Conservation (phyloP, 306 rosid genomes). For the Datisca glomerata region DNA sequence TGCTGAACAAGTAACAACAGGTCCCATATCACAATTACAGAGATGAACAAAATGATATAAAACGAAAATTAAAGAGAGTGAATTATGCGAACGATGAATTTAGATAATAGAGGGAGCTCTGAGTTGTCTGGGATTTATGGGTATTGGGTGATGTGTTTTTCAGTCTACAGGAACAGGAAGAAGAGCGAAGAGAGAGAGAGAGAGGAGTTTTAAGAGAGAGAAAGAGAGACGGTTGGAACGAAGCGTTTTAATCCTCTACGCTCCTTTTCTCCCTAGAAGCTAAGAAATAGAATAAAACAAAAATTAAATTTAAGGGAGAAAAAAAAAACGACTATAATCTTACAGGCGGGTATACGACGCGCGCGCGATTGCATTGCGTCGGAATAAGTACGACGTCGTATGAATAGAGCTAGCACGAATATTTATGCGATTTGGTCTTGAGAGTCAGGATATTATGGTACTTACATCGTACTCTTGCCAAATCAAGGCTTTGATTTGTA, state of each 20-base stretch:
- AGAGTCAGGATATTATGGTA: no score
- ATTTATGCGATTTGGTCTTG: no score
- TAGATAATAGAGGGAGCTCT: constrained; percentile 40
- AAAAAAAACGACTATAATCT: no score
- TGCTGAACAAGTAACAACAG: no score
- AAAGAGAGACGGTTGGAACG: constrained; percentile 18
- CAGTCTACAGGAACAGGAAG: constrained; percentile 14
- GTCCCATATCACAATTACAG: no score
- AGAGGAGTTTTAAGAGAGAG: constrained; percentile 7
- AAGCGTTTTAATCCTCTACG: constrained; percentile 37
- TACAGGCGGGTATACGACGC: no score
- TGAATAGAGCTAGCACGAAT: no score
- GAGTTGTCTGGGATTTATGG: constrained; percentile 20
- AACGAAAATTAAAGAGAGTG: constrained; percentile 15
- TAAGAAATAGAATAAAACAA: neutral
- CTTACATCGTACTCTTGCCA: no score
- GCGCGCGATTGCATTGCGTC: neutral
- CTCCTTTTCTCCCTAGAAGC: constrained; percentile 11
- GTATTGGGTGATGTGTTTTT: constrained; percentile 8
- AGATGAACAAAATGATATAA: constrained; percentile 1
- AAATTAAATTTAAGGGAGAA: neutral
- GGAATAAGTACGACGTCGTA: neutral
- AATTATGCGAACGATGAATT: constrained; percentile 24
- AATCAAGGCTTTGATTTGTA: no score
- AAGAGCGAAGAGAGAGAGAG: constrained; percentile 5